phyloP scores from a whole-genome alignment of 148 eudicot species.

The Oxyria digyna region DNA sequence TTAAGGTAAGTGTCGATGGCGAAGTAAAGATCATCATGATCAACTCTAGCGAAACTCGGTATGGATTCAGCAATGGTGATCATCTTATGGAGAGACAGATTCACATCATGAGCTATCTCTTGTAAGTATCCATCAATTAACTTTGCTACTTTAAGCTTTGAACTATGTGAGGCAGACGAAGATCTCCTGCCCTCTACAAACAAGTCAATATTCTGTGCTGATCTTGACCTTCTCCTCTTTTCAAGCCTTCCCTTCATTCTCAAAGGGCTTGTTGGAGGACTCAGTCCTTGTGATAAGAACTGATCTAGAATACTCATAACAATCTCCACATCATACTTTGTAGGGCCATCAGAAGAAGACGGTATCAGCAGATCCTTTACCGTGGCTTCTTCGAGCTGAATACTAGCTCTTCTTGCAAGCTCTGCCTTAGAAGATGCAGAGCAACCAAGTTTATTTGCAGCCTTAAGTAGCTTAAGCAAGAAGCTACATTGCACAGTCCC shows the following conservation, averaged over 20 bases:
- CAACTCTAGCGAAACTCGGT: conserved; percentile 43
- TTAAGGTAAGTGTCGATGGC: conserved; percentile 88
- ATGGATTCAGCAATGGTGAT: conserved; percentile 57
- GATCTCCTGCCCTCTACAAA: conserved; percentile 70
- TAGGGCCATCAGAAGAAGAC: conserved; percentile 6
- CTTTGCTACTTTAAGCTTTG: conserved; percentile 73
- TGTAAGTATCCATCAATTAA: conserved; percentile 72
- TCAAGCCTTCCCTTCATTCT: conserved; percentile 35
- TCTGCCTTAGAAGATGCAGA: conserved; percentile 52
- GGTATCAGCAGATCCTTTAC: conserved; percentile 45
- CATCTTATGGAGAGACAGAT: conserved; percentile 39
- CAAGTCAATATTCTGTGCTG: conserved; percentile 50
- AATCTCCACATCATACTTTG: conserved; percentile 51
- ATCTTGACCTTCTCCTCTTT: conserved; percentile 49
- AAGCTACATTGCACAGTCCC: conserved; percentile 59
- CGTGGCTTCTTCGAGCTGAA: conserved; percentile 63
- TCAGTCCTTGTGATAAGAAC: conserved; percentile 49
- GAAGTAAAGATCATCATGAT: conserved; percentile 81
- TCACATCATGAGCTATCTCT: conserved; percentile 62
- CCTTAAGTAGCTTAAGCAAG: conserved; percentile 46
- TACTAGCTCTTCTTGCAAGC: conserved; percentile 47
- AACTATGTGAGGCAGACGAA: conserved; percentile 68
- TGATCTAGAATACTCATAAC: conserved; percentile 53
- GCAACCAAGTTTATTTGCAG: conserved; percentile 37
- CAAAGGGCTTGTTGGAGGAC: conserved; percentile 61